Evolutionary conservation across 148 eudicot species (phyloP).

Genomic region (Chenopodium berlandieri): DNA sequence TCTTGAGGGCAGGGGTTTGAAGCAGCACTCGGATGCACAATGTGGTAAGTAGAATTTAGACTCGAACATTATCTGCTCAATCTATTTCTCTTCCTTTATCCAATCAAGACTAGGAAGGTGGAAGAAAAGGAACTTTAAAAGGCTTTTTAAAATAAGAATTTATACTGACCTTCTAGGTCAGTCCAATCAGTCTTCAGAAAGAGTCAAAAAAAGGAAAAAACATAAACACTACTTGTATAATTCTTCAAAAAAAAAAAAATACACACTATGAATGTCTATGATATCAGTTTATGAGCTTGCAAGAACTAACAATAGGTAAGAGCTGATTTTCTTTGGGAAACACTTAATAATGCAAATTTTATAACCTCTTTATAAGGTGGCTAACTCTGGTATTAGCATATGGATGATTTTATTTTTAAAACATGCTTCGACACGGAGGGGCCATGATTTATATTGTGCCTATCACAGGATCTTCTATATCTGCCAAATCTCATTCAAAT

Average conservation of each 20-base stretch:
- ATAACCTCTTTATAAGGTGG: background rate
- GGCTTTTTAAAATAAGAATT: too few species aligned
- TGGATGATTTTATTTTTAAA: background rate
- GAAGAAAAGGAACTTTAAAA: background rate
- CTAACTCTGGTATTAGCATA: background rate
- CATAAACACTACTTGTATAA: too few species aligned
- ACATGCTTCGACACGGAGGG: background rate
- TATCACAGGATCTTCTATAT: conserved; percentile 46
- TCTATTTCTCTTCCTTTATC: background rate
- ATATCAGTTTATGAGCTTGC: background rate
- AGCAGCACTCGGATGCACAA: conserved; percentile 56
- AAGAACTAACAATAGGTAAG: background rate
- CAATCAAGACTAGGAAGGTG: background rate
- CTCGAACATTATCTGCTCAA: background rate
- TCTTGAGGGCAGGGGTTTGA: conserved; percentile 59
- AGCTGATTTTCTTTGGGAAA: background rate
- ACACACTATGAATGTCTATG: background rate
- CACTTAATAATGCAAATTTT: background rate
- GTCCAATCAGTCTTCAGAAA: background rate
- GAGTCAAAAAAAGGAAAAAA: background rate
- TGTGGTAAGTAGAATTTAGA: conserved; percentile 58
- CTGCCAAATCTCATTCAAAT: conserved; percentile 43
- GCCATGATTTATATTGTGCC: background rate
- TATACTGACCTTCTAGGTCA: too few species aligned
- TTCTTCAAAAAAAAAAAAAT: background rate